Percentiles rank a stretch among this genome's conserved stretches.
phyloP scores from a whole-genome alignment of 768 basidiomycete genomes.

The Suillus hirtellus region DNA sequence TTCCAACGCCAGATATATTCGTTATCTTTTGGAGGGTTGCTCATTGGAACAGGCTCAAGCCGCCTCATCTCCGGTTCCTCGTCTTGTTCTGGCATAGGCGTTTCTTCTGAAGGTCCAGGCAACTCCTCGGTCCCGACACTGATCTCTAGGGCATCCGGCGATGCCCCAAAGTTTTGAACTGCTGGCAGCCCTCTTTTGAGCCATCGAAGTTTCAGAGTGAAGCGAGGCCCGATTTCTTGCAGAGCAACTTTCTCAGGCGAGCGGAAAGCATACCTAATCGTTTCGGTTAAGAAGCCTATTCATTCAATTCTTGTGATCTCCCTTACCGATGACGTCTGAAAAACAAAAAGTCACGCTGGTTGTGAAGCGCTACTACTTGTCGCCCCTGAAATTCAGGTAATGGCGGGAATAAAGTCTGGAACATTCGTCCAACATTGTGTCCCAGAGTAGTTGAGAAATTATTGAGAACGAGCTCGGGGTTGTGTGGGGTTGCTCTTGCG shows the following conservation, averaged over 20 bases:
- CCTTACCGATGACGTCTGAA: slow-evolving; percentile 90
- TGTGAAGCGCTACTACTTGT: slow-evolving; percentile 96
- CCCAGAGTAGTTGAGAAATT: slow-evolving; percentile 93
- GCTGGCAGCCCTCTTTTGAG: slow-evolving; percentile 87
- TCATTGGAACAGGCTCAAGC: slow-evolving; percentile 15
- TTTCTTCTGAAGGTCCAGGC: slow-evolving; percentile 17
- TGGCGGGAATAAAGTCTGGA: slow-evolving; percentile 95
- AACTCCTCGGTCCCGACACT: slow-evolving; percentile 43
- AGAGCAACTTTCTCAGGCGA: slow-evolving; percentile 88
- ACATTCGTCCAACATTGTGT: slow-evolving; percentile 90
- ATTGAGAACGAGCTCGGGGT: slow-evolving; percentile 94
- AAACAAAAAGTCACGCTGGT: slow-evolving; percentile 97
- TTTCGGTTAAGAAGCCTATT: slow-evolving; percentile 13
- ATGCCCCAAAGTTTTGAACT: slow-evolving; percentile 67
- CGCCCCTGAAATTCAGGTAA: slow-evolving; percentile 94
- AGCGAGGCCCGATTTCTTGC: slow-evolving; percentile 97
- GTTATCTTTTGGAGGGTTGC: slow-evolving; percentile 65
- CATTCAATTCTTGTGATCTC: slow-evolving; percentile 1
- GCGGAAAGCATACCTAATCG: slow-evolving; percentile 81
- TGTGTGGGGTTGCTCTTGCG: slow-evolving; percentile 87
- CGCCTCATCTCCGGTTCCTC: slow-evolving; percentile 22
- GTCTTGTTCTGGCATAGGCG: slow-evolving; percentile 15
- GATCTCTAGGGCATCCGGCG: slow-evolving; percentile 55
- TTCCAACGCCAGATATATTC: slow-evolving; percentile 91
- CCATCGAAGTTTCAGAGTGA: slow-evolving; percentile 91